Evolutionary conservation across 2,329 filamentous ascomycete species (phyloP), one percentile per base, ranked within the genome.

Genomic region (Colletotrichum neosansevieriae): DNA sequence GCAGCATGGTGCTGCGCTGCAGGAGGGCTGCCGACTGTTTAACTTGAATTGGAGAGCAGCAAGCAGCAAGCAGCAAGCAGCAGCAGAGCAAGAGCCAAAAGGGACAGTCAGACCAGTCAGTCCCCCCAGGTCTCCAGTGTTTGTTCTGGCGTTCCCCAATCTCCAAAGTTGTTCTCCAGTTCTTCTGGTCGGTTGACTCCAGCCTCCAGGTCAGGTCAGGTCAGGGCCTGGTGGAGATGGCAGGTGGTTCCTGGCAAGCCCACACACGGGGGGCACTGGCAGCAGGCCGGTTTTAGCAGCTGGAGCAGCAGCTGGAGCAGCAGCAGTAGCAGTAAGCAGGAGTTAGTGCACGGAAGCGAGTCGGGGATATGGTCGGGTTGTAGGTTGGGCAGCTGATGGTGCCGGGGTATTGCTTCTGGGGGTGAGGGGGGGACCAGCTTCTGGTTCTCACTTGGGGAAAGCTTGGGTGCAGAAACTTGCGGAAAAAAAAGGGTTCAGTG

Each of bases 1-100:
- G 57, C 63, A 67, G 63, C 67, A 69, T 69, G 63, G 58, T 69
- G 67, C 63, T 69, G 67, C 63, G 54, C 66, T 65, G 61, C 54
- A 58, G 58, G 47, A 29, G 47, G 58, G 66, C 49, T 59, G 64
- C 42, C 65, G 60, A 50, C 29, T 61, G 63, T n/a, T 38, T 29
- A 19, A 49, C 57, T 32, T n/a, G 44, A 59, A 19, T 32, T 29
- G 24, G 17, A 38, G 24, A 58, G 40, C 56, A 58, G 24, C 44
- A 42, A 21, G 34, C 58, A 61, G 24, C 49, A 34, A 58, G 40
- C 56, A 58, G 24, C 44, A 42, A 21, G 34, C 58, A 61, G 24
- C 49, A 34, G 24, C 49, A 51, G 21, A 53, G 34, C 29, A 36
- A 24, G 10, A 44, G 44, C 40, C 29, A 49, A 17, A 44, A 53